These are phyloP conservation scores for Platanthera guangdongensis DNA, from an alignment of 106 monocot species.

Conservation along the genomic window DNA sequence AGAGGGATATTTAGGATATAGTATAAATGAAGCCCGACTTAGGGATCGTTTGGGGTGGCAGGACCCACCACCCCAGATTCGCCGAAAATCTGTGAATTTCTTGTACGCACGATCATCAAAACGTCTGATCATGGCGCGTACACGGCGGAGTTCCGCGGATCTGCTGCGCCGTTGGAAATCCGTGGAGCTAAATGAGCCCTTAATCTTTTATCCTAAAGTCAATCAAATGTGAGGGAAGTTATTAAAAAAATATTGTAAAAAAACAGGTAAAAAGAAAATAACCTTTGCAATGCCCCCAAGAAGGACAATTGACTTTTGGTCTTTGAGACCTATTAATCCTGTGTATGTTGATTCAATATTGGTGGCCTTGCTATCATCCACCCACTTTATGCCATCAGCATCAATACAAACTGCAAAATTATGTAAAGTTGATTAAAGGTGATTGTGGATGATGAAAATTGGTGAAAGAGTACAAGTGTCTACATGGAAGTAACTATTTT, in stretches of 20 bases:
- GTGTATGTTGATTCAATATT: constrained; percentile 40
- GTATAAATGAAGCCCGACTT: background rate
- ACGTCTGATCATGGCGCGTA: too few species aligned
- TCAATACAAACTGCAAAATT: constrained; percentile 28
- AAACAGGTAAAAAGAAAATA: background rate
- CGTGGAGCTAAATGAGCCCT: too few species aligned
- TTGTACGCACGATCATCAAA: too few species aligned
- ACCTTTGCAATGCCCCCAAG: constrained; percentile 52
- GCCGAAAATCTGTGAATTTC: too few species aligned
- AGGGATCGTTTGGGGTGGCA: too few species aligned
- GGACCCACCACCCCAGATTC: too few species aligned
- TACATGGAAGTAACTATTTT: too few species aligned
- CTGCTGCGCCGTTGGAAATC: too few species aligned
- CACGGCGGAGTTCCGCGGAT: too few species aligned
- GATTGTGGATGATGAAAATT: background rate
- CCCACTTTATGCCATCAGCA: constrained; percentile 33
- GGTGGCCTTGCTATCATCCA: constrained; percentile 54
- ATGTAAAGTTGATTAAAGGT: constrained; percentile 1
- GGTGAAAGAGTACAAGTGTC: too few species aligned
- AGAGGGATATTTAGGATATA: background rate
- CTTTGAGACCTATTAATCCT: constrained; percentile 33
- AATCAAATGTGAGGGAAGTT: background rate
- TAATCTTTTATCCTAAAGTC: background rate
- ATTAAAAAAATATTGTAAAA: background rate
- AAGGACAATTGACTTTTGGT: constrained; percentile 32